Base-by-base conservation (phyloP, 2,329 filamentous ascomycete genomes). In the Penicillium sp. region DNA sequence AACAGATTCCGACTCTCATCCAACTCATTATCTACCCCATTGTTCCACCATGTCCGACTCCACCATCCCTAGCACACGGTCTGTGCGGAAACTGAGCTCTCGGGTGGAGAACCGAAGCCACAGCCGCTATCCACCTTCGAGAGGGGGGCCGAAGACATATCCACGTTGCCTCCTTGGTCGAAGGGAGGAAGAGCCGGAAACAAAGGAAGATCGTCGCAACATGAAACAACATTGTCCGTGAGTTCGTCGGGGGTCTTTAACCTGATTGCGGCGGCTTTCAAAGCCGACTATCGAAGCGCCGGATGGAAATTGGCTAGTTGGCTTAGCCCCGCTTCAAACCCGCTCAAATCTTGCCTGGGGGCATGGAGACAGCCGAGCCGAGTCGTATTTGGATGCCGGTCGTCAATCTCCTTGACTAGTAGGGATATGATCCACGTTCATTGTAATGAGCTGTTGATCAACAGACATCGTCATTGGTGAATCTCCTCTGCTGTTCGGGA, bases 41-140 rank as follows among this genome's bases (percentile, higher is more conserved):
- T 44, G 37, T 35, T 31, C 22, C 19, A 44, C 24, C 22, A 11
- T 39, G 24, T 27, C 50, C 11, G 6, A 31, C 35, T 52, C 56
- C 36, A 55, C 47, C 39, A 6, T 44, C 24, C 44, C 51, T 51
- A 41, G 41, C 54, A 55, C 10, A 35, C 52, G 53, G 57, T 58
- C 61, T 62, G 60, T 60, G 61, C 54, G 41, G 40, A 39, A 35
- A 31, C 54, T 39, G 46, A 59, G 47, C 58, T 61, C 27, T 60
- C 56, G 49, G 56, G 51, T 58, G 56, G 58, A 61, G 53, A 54
- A 35, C 61, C 60, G 60, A 64, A 66, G 58, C 62, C 62, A 66
- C 64, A 62, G 46, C 64, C 66, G 61, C 50, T 51, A 55, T 49
- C 51, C 55, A 54, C 57, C 53, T 41, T 31, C n/a, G 35, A 7